phyloP scores from a whole-genome alignment of 805 yeast genomes.

The Candida alai region DNA sequence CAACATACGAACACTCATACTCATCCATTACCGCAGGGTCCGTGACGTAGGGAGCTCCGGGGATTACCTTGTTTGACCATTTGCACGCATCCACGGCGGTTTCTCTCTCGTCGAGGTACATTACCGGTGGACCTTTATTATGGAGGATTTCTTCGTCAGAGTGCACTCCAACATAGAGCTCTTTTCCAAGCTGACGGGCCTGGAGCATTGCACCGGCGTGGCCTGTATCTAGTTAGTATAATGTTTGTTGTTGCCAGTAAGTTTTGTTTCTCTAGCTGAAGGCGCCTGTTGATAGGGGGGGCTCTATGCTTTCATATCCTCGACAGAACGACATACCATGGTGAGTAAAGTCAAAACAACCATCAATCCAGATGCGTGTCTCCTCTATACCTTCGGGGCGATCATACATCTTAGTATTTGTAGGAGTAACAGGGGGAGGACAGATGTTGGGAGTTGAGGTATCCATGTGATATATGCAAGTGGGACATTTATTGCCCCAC shows the following conservation, averaged over 20 bases:
- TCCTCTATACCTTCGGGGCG: conserved; percentile 42
- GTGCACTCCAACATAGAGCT: conserved; percentile 84
- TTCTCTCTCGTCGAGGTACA: conserved; percentile 75
- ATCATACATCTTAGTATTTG: conserved; percentile 26
- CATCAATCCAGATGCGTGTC: conserved; percentile 86
- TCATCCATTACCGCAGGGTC: conserved; percentile 74
- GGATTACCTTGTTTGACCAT: conserved; percentile 74
- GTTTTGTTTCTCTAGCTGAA: not conserved
- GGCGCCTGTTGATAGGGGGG: too few relatives aligned
- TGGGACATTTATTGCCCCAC: too few relatives aligned
- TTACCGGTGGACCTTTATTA: conserved; percentile 93
- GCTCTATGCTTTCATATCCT: not conserved
- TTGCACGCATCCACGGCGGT: conserved; percentile 86
- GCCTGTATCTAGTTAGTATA: conserved; percentile 22
- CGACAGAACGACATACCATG: conserved; percentile 56
- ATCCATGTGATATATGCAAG: too few relatives aligned
- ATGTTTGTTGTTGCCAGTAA: not conserved
- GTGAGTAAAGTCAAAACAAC: conserved; percentile 96
- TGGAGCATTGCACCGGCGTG: conserved; percentile 97
- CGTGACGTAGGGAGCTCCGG: conserved; percentile 91
- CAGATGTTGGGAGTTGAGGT: too few relatives aligned
- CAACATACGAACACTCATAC: conserved; percentile 82
- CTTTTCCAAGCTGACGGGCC: conserved; percentile 78
- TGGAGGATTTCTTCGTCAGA: conserved; percentile 78
- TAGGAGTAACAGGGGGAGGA: too few relatives aligned